phyloP scores from a whole-genome alignment of 164 flowering plant genomes.

The Vitis rotundifolia region DNA sequence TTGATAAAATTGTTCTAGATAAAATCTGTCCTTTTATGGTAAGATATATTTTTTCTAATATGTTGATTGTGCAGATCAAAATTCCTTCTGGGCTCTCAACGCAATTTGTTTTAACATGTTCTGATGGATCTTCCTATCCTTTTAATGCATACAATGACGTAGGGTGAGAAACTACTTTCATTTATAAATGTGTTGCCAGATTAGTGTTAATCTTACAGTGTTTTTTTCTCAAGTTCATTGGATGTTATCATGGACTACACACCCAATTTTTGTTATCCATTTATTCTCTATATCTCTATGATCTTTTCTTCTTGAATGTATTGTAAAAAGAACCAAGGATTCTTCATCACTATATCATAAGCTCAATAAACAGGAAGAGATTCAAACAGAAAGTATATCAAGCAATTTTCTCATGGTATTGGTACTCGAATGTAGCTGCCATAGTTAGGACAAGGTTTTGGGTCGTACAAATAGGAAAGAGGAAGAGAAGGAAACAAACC shows the following conservation, averaged over 20 bases:
- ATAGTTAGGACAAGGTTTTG: no score
- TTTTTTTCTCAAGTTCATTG: neutral
- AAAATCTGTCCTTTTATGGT: neutral
- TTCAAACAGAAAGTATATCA: no score
- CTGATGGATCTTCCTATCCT: slow-evolving; percentile 77
- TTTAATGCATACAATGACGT: slow-evolving; percentile 51
- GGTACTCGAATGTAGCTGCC: no score
- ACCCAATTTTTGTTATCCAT: neutral
- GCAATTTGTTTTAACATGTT: slow-evolving; percentile 76
- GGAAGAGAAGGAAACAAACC: no score
- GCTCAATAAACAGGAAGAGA: no score
- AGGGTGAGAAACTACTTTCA: slow-evolving; percentile 40
- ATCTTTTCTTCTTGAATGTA: neutral
- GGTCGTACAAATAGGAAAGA: no score
- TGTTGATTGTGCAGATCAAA: slow-evolving; percentile 62
- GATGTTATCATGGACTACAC: neutral
- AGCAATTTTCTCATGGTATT: neutral
- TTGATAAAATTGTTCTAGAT: neutral
- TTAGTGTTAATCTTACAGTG: neutral
- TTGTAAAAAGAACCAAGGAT: no score
- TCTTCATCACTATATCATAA: no score
- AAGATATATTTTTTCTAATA: neutral
- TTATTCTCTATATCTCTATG: no score
- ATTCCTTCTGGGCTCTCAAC: slow-evolving; percentile 77
- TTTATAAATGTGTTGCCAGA: neutral